Conservation (phyloP, 1,139 yeast genomes). For the Suhomyces panamericanus region DNA sequence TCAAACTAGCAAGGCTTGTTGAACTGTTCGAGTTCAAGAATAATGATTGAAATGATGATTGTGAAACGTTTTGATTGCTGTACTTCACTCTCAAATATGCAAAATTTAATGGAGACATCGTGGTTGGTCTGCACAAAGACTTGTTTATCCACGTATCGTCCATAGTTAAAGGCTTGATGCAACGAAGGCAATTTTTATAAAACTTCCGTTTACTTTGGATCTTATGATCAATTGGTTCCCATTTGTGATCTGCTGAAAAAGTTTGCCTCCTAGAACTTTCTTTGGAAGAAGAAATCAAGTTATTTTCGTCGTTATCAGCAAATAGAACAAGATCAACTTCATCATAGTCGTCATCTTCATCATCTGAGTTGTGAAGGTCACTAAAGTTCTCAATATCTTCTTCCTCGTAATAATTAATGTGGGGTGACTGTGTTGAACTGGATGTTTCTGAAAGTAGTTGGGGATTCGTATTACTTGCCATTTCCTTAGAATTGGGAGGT, state of each 20-base stretch:
- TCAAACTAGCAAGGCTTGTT: conserved; percentile 23
- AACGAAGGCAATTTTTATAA: conserved; percentile 55
- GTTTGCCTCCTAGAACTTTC: background rate
- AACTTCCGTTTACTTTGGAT: conserved; percentile 43
- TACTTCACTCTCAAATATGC: conserved; percentile 27
- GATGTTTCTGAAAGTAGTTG: background rate
- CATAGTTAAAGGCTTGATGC: conserved; percentile 54
- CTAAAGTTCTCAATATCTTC: conserved; percentile 34
- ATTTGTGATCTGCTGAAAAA: conserved; percentile 29
- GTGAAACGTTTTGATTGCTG: conserved; percentile 8
- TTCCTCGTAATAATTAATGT: conserved; percentile 25
- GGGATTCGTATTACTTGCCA: background rate
- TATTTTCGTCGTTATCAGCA: conserved; percentile 22
- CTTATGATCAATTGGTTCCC: conserved; percentile 48
- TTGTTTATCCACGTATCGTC: conserved; percentile 59
- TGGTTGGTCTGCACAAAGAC: conserved; percentile 45
- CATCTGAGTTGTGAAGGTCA: conserved; percentile 40
- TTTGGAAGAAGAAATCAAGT: background rate
- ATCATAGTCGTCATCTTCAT: conserved; percentile 35
- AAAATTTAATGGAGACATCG: conserved; percentile 33
- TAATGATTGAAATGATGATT: conserved; percentile 7
- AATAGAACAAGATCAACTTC: conserved; percentile 18
- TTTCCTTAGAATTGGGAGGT: background rate
- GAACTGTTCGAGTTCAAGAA: conserved; percentile 17
- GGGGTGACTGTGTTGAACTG: background rate